Evolutionary conservation across 257 asterid genomes (phyloP), one percentile per base, ranked within the genome.

Genomic region (Solanum paucissectum): DNA sequence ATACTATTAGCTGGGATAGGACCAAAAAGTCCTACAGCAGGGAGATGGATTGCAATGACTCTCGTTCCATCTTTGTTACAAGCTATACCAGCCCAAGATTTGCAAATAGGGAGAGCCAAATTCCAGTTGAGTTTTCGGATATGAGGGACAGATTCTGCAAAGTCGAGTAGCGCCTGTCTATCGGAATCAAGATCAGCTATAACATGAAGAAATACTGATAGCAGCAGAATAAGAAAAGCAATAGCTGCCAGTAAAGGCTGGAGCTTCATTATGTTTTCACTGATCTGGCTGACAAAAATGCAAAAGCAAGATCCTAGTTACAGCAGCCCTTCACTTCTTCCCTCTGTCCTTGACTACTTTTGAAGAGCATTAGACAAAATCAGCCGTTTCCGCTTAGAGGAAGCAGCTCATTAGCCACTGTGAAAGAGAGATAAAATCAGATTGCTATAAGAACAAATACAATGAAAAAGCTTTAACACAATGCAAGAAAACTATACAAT

Each of bases 11-110:
- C 62, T 6, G 99, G 99, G 64, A 97, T 91, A 1, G 93, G 69
- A 25, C 99, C 99, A 79, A 87, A 92, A 6, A 97, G 92, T 23
- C 99, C 99, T 21, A 95, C 73, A 49, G 92, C 99, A 0, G 99
- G 99, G 44, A 97, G 95, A 90, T 90, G 99, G 62, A 97, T 82
- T 9, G 87, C 98, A 5, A 83, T 49, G 60, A 97, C 99, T 89
- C 96, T 84, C n/a, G 91, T 91, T 82, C 91, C 88, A 74, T 93
- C 92, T 29, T 79, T 69, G 10, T 93, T 86, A 92, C 99, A 97
- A 72, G 91, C 88, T 87, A 97, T 88, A 71, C 99, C 99, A 3
- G 86, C 89, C 99, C 99, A 97, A 36, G 98, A 92, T 7, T 72
- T 66, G 94, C 99, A 97, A 44, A 95, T 46, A 3, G 92, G 90